Evolutionary conservation across 345 rosid species (phyloP), one percentile per base, ranked within the genome.

Genomic region (Eutrema yunnanense): DNA sequence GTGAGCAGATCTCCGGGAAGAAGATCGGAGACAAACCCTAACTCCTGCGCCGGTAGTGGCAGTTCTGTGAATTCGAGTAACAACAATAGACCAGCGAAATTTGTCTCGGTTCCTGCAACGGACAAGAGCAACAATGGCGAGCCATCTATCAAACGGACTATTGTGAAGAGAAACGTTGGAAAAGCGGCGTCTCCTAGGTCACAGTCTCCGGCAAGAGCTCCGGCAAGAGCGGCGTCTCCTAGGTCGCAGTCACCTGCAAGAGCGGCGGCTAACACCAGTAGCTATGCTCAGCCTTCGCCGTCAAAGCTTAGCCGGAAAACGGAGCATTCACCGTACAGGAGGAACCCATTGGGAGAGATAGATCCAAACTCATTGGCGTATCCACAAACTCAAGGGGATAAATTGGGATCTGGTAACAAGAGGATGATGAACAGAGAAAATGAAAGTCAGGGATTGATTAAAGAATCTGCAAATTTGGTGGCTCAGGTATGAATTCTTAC

Each of bases 81-180:
- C 10, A 52, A 60, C 10, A 81, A 33, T 30, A 73, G 73, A 81
- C 97, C 96, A 0, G 88, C 81, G 8, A 88, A 89, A 73, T 79
- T 95, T 80, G 89, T 95, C 3, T 87, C 96, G 0, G 96, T 95
- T 22, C 99, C 99, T 0, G 89, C 99, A 0, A 86, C 96, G 55
- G 85, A 84, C 71, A 65, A 65, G 75, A 87, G 79, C 74, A 85
- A 67, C 82, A 81, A 71, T 52, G 79, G 70, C 6, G 79, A 55
- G 0, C 33, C 34, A 41, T 53, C 78, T 6, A 49, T 86, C 43
- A 90, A 84, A 52, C 76, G 97, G 69, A 80, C 89, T 38, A 52
- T 88, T 0, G 95, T 89, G 14, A 88, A 86, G 84, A 86, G 97
- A 74, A 86, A 89, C 73, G 87, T 68, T 7, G 73, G 59, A 0